Evolutionary conservation across 768 basidiomycete genomes (phyloP), one percentile per base, ranked within the genome.

Genomic region (Imleria badia): DNA sequence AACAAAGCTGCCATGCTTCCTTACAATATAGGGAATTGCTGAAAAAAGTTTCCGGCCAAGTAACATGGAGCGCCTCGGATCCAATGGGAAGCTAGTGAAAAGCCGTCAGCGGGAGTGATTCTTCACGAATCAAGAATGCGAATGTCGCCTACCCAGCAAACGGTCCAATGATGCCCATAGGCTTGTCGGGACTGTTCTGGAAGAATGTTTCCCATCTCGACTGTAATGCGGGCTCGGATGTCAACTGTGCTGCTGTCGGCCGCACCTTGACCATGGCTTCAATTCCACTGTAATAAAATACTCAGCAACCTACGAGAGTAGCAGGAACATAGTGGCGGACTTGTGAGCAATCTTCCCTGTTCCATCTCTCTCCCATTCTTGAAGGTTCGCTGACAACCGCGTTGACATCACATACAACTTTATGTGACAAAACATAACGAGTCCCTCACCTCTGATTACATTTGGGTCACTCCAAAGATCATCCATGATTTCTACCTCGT

Each of bases 231-330:
- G 80, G 74, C 1, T 72, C 73, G 31, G 73, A 72, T 48, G 73
- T 66, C n/a, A 85, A 65, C 38, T 87, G 84, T n/a, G 70, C 70
- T 2, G 64, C 55, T 6, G 66, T 75, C 1, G 83, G 85, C 11
- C 86, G 75, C 19, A 85, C 55, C 64, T 84, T 86, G 48, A 79
- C 70, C 0, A 79, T 77, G 12, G 77, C 78, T 58, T 85, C 82
- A 19, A 81, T 55, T 5, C 73, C 82, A 59, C 83, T 84, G 53
- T 6, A 34, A 51, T 22, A 39, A 30, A n/a, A 15, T 5, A 33
- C 14, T 51, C 9, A 56, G n/a, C 6, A 42, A 20, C 20, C 3
- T 44, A 20, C 5, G n/a, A 22, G 34, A 39, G n/a, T 4, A 41
- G 2, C 12, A 41, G 7, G 26, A 14, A n/a, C 12, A 10, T 15